Evolutionary conservation across 805 yeast species (phyloP), one percentile per base, ranked within the genome.

Genomic region (Candida jianshihensis): DNA sequence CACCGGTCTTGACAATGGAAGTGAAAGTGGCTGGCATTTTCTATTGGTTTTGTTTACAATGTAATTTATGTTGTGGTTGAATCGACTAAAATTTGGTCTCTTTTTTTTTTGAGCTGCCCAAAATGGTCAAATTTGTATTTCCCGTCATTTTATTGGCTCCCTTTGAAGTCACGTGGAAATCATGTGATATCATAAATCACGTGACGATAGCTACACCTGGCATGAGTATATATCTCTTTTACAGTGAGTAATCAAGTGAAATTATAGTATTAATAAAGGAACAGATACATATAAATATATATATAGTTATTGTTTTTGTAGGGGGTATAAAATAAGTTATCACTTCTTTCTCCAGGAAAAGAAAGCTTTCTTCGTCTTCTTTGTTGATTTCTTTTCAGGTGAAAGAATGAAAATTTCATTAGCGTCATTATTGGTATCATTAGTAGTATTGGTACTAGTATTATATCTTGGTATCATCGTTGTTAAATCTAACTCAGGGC

Each of bases 1-100:
- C 90, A 50, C 87, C 81, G 32, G 75, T 63, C 63, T 78, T 84
- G 48, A 71, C 85, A 52, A 81, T 77, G 38, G 83, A 71, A 16
- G 90, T 80, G 56, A 78, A 61, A 16, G 50, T 17, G 19, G 29
- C 22, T 6, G 25, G 25, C 37, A 29, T 34, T 26, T 19, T 15
- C 3, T 26, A 10, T 17, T 16, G 4, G 15, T 14, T 19, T 17
- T 28, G 16, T 14, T 28, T 6, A 5, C 4, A 11, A 17, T 16
- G 16, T 16, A 17, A 8, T 28, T 17, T 18, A 8, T 28, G 11
- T 11, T 13, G 6, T 26, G 9, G 17, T 13, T 15, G 7, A 26
- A 26, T n/a, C n/a, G 15, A 15, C 19, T 14, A 11, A 21, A 21
- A 21, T 8, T 21, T 21, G 24, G n/a, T 24, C 10, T 24, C n/a